Conservation (phyloP, 257 asterid genomes). For the Solanum chiquidenum region DNA sequence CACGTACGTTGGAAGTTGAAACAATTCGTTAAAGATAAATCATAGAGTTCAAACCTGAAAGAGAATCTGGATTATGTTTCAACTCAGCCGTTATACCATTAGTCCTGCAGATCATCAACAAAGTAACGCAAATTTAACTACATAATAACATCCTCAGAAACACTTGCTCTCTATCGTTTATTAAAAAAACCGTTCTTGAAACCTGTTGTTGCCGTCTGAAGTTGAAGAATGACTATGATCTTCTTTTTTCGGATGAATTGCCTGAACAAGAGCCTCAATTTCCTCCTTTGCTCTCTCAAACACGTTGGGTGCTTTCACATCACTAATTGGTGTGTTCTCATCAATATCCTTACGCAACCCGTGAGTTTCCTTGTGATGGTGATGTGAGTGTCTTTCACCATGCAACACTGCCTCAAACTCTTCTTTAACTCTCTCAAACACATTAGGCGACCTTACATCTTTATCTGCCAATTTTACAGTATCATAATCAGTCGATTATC, state of each 20-base stretch:
- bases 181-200: not conserved
- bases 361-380: constrained; percentile 52
- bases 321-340: constrained; percentile 32
- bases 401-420: constrained; percentile 30
- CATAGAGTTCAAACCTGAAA: constrained; percentile 24
- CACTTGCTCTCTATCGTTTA: not conserved
- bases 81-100: constrained; percentile 7
- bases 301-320: constrained; percentile 68
- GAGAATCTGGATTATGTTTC: constrained; percentile 18
- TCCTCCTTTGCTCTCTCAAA: constrained; percentile 80
- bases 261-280: constrained; percentile 57
- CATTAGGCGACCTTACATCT: constrained; percentile 26
- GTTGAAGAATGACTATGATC: not conserved
- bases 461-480: constrained; percentile 14
- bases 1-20: not conserved
- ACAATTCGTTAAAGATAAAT: not conserved
- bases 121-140: not conserved
- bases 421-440: constrained; percentile 40
- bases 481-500: not conserved
- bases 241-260: constrained; percentile 52
- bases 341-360: constrained; percentile 60
- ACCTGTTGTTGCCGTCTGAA: constrained; percentile 20
- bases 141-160: not conserved
- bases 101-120: constrained; percentile 28
- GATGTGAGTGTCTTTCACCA: constrained; percentile 15